Base-by-base conservation (phyloP, 1,139 yeast species). In the Taphrina flavorubra region DNA sequence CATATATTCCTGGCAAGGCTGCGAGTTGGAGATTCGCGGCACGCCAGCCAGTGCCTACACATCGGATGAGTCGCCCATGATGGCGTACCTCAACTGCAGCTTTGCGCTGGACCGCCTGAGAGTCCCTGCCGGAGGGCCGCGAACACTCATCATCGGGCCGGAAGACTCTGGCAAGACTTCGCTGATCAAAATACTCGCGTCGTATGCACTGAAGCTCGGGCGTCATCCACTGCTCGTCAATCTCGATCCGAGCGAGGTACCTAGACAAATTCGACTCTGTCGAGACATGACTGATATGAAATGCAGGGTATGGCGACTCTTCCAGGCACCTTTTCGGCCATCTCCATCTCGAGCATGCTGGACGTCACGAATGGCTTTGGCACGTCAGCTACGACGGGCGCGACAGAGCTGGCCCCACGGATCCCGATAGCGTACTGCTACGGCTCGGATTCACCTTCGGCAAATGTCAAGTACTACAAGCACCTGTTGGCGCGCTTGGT, bases 281-380 rank as follows among this genome's bases (percentile, higher is more conserved):
- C 5, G n/a, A 7, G 8, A 2, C 47, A 16, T 44, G 4, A 16
- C 47, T 44, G 47, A 44, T 44, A n/a, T 25, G 31, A 2, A 44
- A 3, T 40, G 10, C 44, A 68, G 59, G 71, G 74, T 11, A 66
- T 74, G 71, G 67, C 73, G 5, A 68, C 74, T 44, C 53, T 73
- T 8, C 97, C 99, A 0, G 97, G 99, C 0, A 86, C 94, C 6
- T 73, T 95, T 2, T 84, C 95, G 0, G 97, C 97, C 0, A 87
- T 96, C 0, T 90, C 96, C 0, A 83, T 92, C 4, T 87, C 92
- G 57, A 97, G 90, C 74, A 80, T 87, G 58, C 81, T 92, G 57
- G 97, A 94, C 75, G 85, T 90, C 40, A 96, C 91, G 74, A 83
- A 88, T 61, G 79, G 81, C 0, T 89, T 94, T 85, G 98, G 98